Conservation (phyloP, 768 basidiomycete species). For the Serpula lacrymans region DNA sequence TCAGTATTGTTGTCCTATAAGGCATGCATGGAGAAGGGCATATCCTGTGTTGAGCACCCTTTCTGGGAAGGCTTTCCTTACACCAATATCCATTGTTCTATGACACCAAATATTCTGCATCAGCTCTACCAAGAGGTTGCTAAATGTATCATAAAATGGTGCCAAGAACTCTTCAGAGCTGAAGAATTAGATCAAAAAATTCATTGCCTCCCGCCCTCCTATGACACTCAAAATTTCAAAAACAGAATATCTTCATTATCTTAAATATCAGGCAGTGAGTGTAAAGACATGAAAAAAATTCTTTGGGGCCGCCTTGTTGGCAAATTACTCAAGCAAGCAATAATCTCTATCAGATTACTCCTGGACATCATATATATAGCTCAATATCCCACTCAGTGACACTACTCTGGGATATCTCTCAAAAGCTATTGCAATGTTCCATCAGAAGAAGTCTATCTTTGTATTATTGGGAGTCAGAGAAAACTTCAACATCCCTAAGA, state of each 20-base stretch:
- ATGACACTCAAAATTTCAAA: conserved; percentile 26
- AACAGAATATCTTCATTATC: conserved; percentile 24
- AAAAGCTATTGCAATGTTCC: too few species aligned
- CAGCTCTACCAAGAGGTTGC: conserved; percentile 46
- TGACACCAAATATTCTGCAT: conserved; percentile 42
- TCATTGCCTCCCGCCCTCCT: too few species aligned
- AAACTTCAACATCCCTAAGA: conserved; percentile 36
- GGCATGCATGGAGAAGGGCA: too few species aligned
- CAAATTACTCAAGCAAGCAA: conserved; percentile 14
- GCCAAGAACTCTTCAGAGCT: conserved; percentile 8
- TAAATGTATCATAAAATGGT: conserved; percentile 28
- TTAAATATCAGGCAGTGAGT: conserved; percentile 30
- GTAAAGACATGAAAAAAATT: conserved; percentile 26
- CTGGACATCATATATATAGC: conserved; percentile 20
- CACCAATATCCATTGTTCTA: conserved; percentile 4
- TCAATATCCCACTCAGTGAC: conserved; percentile 4
- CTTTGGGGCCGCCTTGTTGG: too few species aligned
- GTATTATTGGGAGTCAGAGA: conserved; percentile 15
- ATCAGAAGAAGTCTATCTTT: conserved; percentile 27
- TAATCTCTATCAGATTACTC: conserved; percentile 17
- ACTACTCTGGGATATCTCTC: conserved; percentile 1
- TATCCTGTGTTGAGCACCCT: neutral
- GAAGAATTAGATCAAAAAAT: conserved; percentile 40
- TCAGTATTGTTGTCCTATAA: too few species aligned
- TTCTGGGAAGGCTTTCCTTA: conserved; percentile 1